phyloP scores from a whole-genome alignment of 768 basidiomycete genomes.

The Boletus sp. region DNA sequence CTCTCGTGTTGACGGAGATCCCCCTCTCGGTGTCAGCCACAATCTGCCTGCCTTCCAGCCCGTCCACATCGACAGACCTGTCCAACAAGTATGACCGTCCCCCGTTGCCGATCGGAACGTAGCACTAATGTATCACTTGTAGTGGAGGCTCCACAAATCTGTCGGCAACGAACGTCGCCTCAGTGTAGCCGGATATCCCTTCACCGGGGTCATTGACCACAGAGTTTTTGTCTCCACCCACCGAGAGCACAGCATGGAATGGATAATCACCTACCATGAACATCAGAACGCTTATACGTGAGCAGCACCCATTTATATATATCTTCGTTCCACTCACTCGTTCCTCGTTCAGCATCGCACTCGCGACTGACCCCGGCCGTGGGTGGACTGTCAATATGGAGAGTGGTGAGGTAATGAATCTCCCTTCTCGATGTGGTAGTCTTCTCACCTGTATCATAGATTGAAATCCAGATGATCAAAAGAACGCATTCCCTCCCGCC shows the following conservation, averaged over 20 bases:
- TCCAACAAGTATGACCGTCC: not conserved
- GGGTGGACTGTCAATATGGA: not conserved
- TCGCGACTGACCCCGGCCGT: rapidly evolving
- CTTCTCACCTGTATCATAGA: not conserved
- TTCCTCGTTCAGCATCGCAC: not conserved
- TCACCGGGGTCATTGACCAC: not conserved
- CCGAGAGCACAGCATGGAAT: not conserved
- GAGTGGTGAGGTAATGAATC: not conserved
- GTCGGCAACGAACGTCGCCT: not conserved
- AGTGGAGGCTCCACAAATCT: not conserved
- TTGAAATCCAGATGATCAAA: not conserved
- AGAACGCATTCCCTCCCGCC: rapidly evolving
- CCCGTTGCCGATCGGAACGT: not conserved
- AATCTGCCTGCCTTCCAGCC: not conserved
- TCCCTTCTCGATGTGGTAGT: not conserved
- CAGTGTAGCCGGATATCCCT: not conserved
- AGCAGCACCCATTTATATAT: not conserved
- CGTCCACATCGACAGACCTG: not conserved
- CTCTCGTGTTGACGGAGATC: not conserved
- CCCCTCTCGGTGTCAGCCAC: not conserved
- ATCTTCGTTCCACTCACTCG: not conserved
- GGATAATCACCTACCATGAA: not conserved
- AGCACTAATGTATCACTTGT: not conserved
- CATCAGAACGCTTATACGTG: not conserved
- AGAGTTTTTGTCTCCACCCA: not conserved